phyloP scores from a whole-genome alignment of 768 basidiomycete species.

The Termitomyces sp. region DNA sequence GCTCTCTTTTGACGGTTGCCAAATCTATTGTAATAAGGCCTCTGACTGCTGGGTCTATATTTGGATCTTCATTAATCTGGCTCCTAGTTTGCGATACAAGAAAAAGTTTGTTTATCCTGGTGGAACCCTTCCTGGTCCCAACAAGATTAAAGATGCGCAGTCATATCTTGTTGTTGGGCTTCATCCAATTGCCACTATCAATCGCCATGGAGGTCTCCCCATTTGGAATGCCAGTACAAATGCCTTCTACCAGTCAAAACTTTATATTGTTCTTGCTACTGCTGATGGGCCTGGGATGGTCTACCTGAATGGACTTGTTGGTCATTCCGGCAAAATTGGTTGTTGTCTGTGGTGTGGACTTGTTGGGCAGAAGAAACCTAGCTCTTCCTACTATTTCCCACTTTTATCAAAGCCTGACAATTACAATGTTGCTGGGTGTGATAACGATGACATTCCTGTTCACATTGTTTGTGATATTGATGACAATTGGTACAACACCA shows the following conservation, averaged over 20 bases:
- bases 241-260: constrained; percentile 3
- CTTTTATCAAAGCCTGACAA: constrained; percentile 16
- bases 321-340: constrained; percentile 13
- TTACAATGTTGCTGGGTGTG: too few species aligned
- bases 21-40: too few species aligned
- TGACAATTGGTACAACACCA: neutral
- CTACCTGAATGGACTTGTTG: constrained; percentile 20
- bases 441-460: too few species aligned
- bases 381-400: too few species aligned
- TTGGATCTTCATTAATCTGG: constrained; percentile 24
- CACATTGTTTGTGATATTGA: constrained; percentile 6
- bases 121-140: constrained; percentile 2
- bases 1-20: too few species aligned
- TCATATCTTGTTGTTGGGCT: neutral
- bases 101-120: constrained; percentile 10
- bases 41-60: constrained; percentile 24
- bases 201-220: neutral
- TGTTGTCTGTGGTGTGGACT: constrained; percentile 14
- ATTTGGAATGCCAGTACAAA: constrained; percentile 3
- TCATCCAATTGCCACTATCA: constrained; percentile 1
- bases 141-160: constrained; percentile 1
- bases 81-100: constrained; percentile 20
- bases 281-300: constrained; percentile 24
- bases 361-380: constrained; percentile 22
- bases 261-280: constrained; percentile 15